These are phyloP conservation scores for Phialophora verrucosa DNA, from an alignment of 2,329 filamentous ascomycete genomes.

Conservation along the genomic window DNA sequence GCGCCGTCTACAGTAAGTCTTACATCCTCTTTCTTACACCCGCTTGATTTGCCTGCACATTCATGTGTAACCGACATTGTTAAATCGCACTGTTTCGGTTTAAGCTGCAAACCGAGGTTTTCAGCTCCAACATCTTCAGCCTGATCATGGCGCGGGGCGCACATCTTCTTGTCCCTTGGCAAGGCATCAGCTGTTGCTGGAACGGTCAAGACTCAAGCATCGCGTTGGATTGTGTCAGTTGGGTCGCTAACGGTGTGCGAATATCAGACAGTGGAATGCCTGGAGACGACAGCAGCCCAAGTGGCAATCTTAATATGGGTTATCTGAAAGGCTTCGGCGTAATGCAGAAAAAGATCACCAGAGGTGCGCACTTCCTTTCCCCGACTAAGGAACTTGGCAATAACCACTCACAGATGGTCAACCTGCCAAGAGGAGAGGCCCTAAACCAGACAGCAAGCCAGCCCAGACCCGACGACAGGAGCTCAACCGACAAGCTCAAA, in stretches of 20 bases:
- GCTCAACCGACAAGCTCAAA: constrained; percentile 91
- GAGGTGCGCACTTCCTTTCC: constrained; percentile 59
- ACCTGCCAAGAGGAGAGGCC: constrained; percentile 84
- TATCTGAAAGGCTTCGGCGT: constrained; percentile 71
- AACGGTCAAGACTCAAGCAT: not conserved
- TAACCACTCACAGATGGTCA: constrained; percentile 69
- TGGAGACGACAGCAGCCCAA: constrained; percentile 26
- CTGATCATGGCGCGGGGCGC: not conserved
- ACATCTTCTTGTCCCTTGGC: not conserved
- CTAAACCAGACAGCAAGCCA: constrained; percentile 95
- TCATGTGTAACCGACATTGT: not conserved
- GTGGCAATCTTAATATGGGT: constrained; percentile 55
- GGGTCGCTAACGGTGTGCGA: constrained; percentile 6
- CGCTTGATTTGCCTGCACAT: not conserved
- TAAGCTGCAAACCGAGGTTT: not conserved
- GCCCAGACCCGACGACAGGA: constrained; percentile 91
- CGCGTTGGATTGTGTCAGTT: not conserved
- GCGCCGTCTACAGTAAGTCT: constrained; percentile 27
- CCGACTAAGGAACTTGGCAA: not conserved
- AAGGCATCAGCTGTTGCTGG: not conserved
- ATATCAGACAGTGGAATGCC: constrained; percentile 29
- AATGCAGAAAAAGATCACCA: constrained; percentile 72
- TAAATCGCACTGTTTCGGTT: not conserved
- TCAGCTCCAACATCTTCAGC: not conserved
- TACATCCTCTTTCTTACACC: not conserved